Base-by-base conservation (phyloP, 768 basidiomycete genomes). In the Neoboletus brunneissimus region DNA sequence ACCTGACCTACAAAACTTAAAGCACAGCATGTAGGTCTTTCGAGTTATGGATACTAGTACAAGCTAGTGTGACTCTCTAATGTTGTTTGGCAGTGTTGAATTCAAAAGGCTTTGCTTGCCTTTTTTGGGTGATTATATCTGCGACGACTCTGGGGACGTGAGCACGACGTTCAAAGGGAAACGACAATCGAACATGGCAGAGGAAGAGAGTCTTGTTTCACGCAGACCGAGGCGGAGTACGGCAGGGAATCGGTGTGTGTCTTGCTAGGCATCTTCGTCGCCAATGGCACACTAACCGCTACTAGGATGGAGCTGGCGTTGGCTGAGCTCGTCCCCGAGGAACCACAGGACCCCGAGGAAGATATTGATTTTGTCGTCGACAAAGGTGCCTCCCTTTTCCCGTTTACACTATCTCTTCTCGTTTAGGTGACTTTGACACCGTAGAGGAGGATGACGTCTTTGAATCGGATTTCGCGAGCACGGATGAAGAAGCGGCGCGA, bases 401-500 rank as follows among this genome's bases (percentile, higher is more conserved):
- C 11, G 22, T 46, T 7, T 11, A 5, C 11, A 15, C 32, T 18
- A 16, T 34, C 35, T 23, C 2, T 42, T 22, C 27, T 48, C 9
- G 12, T 45, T 43, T 2, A 43, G 23, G 16, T 25, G 20, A 6
- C 40, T 7, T 15, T 45, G 8, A n/a, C 25, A 20, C 15, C 37
- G 16, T 51, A 91, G 91, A 89, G 50, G 91, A 94, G 68, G 85
- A 89, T 61, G 91, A 93, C 64, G 68, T 87, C 9, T 90, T 91
- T 56, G 90, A 81, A 60, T 89, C 88, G 11, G 91, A 94, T 68
- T 94, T 94, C 64, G 88, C 85, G 59, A 89, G 87, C 60, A 93
- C 91, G 0, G 91, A 93, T 55, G 90, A 90, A 43, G 82, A 80
- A 54, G 75, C 68, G 37, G 77, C 71, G 1, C 79, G 80, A n/a